phyloP scores from a whole-genome alignment of 768 basidiomycete species.

The Leccinum ochraceum region DNA sequence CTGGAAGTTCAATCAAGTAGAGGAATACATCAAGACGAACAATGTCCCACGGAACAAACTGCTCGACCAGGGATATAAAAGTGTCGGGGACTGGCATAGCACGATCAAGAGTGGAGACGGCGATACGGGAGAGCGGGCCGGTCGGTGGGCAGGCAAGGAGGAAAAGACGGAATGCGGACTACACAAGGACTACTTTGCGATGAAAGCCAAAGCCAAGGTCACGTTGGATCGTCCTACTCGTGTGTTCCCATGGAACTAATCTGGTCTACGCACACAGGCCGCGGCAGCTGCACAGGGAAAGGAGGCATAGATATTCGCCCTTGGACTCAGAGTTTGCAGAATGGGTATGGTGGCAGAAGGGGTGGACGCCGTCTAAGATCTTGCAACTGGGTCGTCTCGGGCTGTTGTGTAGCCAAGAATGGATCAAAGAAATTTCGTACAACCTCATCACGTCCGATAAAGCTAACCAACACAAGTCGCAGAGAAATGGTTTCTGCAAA shows the following conservation, averaged over 20 bases:
- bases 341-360: background rate
- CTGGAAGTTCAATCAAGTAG: conserved; percentile 84
- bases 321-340: background rate
- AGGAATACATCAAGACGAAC: conserved; percentile 81
- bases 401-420: too few relatives aligned
- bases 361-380: too few relatives aligned
- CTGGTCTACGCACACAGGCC: background rate
- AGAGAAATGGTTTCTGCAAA: conserved; percentile 16
- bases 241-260: background rate
- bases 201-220: conserved; percentile 58
- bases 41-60: conserved; percentile 87
- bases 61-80: conserved; percentile 88
- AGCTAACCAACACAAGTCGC: background rate
- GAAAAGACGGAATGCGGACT: conserved; percentile 95
- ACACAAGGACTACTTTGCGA: conserved; percentile 86
- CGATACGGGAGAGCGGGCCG: conserved; percentile 73
- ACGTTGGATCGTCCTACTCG: background rate
- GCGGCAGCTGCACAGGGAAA: background rate
- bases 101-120: conserved; percentile 69
- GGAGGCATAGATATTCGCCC: background rate
- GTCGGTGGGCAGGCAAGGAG: conserved; percentile 85
- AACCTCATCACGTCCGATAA: too few relatives aligned
- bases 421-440: too few relatives aligned
- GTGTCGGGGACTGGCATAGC: conserved; percentile 98
- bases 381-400: too few relatives aligned